Base-by-base conservation (phyloP, 352 stramenopile species). In the Phytophthora pluvialis region DNA sequence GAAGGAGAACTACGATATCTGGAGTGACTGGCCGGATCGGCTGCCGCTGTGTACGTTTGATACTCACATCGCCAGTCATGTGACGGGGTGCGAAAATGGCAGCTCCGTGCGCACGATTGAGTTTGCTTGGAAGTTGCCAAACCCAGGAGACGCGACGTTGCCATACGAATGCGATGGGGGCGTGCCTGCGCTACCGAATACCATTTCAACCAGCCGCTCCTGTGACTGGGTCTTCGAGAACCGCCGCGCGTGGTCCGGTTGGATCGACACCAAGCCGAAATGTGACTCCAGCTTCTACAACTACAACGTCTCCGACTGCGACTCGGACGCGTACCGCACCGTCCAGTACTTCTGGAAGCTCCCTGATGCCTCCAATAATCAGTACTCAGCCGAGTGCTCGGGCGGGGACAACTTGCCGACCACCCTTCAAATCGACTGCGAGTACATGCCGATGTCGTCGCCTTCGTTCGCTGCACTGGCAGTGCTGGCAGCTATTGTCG, bases 101-200 rank as follows among this genome's bases (percentile, higher is more conserved):
- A 65, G 43, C 6, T 50, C 29, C 5, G 29, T 46, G 4, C 59
- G 68, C 0, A 15, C 59, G 13, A 69, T 88, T 39, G 11, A 40
- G 13, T 89, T 86, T 51, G 9, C 29, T 3, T 89, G 80, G 78
- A 67, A 43, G 9, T 25, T 51, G 0, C 78, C 80, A 4, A 60
- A 85, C 38, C 80, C 78, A 13, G 60, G 50, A 3, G 72, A 89
- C 40, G 28, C 36, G 0, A 56, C 62, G 0, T 12, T 77, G 28
- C 76, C 80, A 29, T 83, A 78, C 47, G 54, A 70, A 21, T 89
- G 80, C 33, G 76, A 88, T 15, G 78, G 78, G 12, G 72, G 74
- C 2, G 50, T 77, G 13, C 10, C 44, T 2, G 31, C 12, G 12
- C 39, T 81, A 2, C 80, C 80, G 1, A 44, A 32, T 0, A 44